Percentiles rank a stretch among this genome's conserved stretches.
These are phyloP conservation scores for Colletotrichum sublineola DNA, from an alignment of 2,329 filamentous ascomycete genomes.

Conservation along the genomic window DNA sequence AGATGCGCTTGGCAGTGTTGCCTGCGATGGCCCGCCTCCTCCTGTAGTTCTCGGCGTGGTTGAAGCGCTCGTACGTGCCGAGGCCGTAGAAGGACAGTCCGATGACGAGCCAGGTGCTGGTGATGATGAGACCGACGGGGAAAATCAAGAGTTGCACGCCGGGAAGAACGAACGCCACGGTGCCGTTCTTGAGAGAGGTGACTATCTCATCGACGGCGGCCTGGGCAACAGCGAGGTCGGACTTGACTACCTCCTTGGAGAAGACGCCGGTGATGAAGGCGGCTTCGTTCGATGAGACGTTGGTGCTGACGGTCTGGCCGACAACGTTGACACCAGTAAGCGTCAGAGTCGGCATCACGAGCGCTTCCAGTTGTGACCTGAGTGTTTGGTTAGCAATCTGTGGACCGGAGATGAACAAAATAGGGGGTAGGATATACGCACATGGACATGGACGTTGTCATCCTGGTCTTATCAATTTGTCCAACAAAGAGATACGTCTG, in stretches of 20 bases:
- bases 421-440: constrained; percentile 57
- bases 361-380: constrained; percentile 70
- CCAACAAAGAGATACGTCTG: constrained; percentile 78
- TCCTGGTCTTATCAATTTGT: constrained; percentile 70
- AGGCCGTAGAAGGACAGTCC: constrained; percentile 70
- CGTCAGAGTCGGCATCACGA: constrained; percentile 77
- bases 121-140: constrained; percentile 78
- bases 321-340: constrained; percentile 69
- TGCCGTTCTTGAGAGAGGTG: constrained; percentile 61
- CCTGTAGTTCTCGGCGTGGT: constrained; percentile 74
- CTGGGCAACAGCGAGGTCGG: constrained; percentile 62
- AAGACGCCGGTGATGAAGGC: constrained; percentile 80
- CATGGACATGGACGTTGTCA: constrained; percentile 70
- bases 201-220: constrained; percentile 64
- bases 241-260: constrained; percentile 67
- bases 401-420: neutral
- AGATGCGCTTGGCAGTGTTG: constrained; percentile 49
- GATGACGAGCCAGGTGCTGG: constrained; percentile 70
- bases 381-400: constrained; percentile 35
- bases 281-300: constrained; percentile 77
- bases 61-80: constrained; percentile 76
- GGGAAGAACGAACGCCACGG: constrained; percentile 76
- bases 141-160: constrained; percentile 77
- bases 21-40: constrained; percentile 60
- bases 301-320: constrained; percentile 69